Evolutionary conservation across 139 green algal genomes (phyloP), one percentile per base, ranked within the genome.

Genomic region (Parachlorella kessleri): DNA sequence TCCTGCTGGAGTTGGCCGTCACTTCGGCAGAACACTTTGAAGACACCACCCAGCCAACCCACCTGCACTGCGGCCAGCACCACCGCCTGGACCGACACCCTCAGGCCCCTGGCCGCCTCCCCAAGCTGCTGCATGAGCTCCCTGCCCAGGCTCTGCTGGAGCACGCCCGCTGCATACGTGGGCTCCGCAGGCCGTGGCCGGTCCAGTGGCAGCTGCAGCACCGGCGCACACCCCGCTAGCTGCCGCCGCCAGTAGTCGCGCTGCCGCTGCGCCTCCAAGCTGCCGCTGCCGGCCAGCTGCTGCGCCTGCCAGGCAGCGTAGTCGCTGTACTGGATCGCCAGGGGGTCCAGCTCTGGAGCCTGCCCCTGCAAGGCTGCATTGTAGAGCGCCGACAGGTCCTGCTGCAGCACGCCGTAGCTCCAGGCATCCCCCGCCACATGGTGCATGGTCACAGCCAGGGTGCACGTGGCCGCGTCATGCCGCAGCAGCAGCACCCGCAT

Each of bases 231-330:
- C 1, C 64, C 76, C 1, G 28, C 35, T 41, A 82, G 66, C 8
- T 55, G 14, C 66, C 69, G 32, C 76, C 2, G 72, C 76, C 76
- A 82, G 55, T 39, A 82, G 63, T 64, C 30, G 6, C 72, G 55
- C 23, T 39, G 38, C 26, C 35, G 21, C 42, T 67, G 10, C 18
- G 59, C 59, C 30, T 26, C n/a, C 54, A 23, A 21, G 38, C 32
- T 66, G 55, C 66, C 33, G n/a, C n/a, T n/a, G 24, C 59, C 48
- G 30, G 40, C 35, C 42, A 66, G 23, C 21, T 48, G 23, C 24
- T 65, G 26, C 21, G 36, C 32, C 54, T 82, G 76, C 76, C 76
- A 82, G 32, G 32, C 53, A 32, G 36, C 66, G 70, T 42, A 82
- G 28, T 75, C 76, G 32, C 39, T 48, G 66, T 82, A 82, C 72